Evolutionary conservation across 1,284 basidiomycete species (phyloP).

Genomic region (Paramarasmius palmivorus): DNA sequence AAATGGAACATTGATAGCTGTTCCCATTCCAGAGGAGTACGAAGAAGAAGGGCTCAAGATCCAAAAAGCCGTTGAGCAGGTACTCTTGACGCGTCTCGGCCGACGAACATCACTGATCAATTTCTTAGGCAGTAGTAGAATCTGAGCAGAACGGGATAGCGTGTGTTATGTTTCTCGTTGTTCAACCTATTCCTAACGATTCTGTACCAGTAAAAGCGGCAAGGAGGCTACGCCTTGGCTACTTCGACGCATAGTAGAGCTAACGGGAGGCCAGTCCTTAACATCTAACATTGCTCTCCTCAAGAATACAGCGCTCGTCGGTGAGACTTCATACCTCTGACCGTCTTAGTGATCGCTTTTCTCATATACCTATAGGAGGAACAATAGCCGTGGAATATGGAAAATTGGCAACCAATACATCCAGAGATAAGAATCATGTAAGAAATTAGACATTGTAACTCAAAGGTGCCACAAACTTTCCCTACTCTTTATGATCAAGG

Average conservation of each 20-base stretch:
- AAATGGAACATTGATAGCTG: constrained; percentile 82
- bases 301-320: constrained; percentile 89
- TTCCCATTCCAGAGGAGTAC: constrained; percentile 85
- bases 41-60: constrained; percentile 69
- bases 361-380: constrained; percentile 48
- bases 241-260: constrained; percentile 79
- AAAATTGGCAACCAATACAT: constrained; percentile 39
- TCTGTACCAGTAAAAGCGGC: constrained; percentile 62
- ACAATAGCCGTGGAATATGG: constrained; percentile 83
- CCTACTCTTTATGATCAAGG: constrained; percentile 1
- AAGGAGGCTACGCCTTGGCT: constrained; percentile 98
- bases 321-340: constrained; percentile 38
- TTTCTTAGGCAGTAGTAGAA: constrained; percentile 68
- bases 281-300: constrained; percentile 84
- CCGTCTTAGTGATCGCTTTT: constrained; percentile 8
- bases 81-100: background rate
- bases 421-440: constrained; percentile 29
- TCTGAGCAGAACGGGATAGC: constrained; percentile 78
- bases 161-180: background rate
- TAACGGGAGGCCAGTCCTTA: constrained; percentile 78
- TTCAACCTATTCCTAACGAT: background rate
- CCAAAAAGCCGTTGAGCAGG: constrained; percentile 79
- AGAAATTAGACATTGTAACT: constrained; percentile 24
- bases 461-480: constrained; percentile 1
- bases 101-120: too few relatives aligned